phyloP scores from a whole-genome alignment of 2,329 filamentous ascomycete species.

The Penicillium sp. region DNA sequence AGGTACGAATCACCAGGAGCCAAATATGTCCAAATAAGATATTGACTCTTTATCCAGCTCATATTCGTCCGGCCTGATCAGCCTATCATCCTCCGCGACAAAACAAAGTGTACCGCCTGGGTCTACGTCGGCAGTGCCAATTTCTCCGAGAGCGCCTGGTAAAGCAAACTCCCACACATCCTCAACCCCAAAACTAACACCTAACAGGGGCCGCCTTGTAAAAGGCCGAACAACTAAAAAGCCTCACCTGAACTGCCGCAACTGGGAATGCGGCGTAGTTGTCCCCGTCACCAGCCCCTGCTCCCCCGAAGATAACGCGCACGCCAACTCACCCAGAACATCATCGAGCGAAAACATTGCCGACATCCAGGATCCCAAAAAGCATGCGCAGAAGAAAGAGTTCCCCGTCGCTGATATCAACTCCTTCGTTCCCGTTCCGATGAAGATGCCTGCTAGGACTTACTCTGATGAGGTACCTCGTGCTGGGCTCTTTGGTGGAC shows the following conservation, averaged over 20 bases:
- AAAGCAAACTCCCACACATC: slow-evolving; percentile 30
- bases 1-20: slow-evolving; percentile 51
- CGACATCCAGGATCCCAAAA: background rate
- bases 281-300: slow-evolving; percentile 51
- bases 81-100: slow-evolving; percentile 18
- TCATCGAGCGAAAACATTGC: background rate
- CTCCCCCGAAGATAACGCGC: slow-evolving; percentile 27
- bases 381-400: background rate
- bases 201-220: slow-evolving; percentile 66
- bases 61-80: slow-evolving; percentile 18
- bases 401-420: background rate
- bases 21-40: background rate
- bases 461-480: background rate
- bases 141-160: slow-evolving; percentile 89
- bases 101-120: slow-evolving; percentile 54
- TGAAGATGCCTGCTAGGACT: slow-evolving; percentile 34
- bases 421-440: slow-evolving; percentile 40
- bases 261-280: slow-evolving; percentile 94
- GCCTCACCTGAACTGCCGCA: slow-evolving; percentile 75
- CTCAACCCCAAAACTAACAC: background rate
- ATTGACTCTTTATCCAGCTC: slow-evolving; percentile 14
- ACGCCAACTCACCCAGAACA: slow-evolving; percentile 11
- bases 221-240: slow-evolving; percentile 62
- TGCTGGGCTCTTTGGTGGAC: background rate
- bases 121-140: slow-evolving; percentile 88